A percentile compares a stretch with the other conserved stretches of the same genome.
Evolutionary conservation across 768 basidiomycete genomes (phyloP).

Genomic region (Mycena floridula): DNA sequence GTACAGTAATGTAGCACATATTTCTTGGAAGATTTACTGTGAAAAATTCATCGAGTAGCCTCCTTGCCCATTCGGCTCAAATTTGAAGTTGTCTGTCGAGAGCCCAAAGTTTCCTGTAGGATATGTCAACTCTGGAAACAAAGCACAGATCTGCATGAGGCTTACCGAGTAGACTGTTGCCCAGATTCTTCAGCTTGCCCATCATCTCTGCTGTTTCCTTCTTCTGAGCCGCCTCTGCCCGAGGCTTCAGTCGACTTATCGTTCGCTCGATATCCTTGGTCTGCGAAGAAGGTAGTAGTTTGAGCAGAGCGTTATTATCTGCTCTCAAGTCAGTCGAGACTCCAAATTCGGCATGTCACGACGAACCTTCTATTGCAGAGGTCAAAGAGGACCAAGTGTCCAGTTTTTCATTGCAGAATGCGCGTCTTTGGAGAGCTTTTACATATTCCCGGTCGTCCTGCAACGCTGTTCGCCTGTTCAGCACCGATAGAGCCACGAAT

Average conservation of each 20-base stretch:
- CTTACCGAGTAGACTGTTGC: conserved; percentile 83
- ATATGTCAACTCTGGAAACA: neutral
- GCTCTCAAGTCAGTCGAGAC: conserved; percentile 1
- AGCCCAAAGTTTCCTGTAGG: conserved; percentile 82
- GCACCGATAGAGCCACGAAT: neutral
- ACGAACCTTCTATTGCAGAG: conserved; percentile 76
- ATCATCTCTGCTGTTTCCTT: conserved; percentile 89
- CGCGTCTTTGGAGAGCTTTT: conserved; percentile 88
- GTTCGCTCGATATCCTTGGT: conserved; percentile 38
- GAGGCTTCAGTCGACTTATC: conserved; percentile 54
- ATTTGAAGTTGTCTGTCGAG: conserved; percentile 96
- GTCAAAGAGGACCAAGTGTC: conserved; percentile 79
- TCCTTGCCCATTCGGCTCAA: conserved; percentile 90
- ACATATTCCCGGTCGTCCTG: conserved; percentile 78
- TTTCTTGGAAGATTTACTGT: too few species aligned
- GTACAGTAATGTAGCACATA: too few species aligned
- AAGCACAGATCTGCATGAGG: neutral
- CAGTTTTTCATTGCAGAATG: conserved; percentile 74
- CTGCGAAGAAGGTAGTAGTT: conserved; percentile 52
- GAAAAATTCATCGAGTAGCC: conserved; percentile 91
- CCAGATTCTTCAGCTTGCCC: conserved; percentile 85
- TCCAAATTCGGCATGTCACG: neutral
- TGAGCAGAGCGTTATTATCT: conserved; percentile 79
- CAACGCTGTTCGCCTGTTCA: conserved; percentile 48
- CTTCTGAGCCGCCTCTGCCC: conserved; percentile 73